Percentiles rank a stretch among this genome's conserved stretches.
These are phyloP conservation scores for Wickerhamomyces xylosicus DNA, from an alignment of 805 yeast genomes.

Conservation along the genomic window DNA sequence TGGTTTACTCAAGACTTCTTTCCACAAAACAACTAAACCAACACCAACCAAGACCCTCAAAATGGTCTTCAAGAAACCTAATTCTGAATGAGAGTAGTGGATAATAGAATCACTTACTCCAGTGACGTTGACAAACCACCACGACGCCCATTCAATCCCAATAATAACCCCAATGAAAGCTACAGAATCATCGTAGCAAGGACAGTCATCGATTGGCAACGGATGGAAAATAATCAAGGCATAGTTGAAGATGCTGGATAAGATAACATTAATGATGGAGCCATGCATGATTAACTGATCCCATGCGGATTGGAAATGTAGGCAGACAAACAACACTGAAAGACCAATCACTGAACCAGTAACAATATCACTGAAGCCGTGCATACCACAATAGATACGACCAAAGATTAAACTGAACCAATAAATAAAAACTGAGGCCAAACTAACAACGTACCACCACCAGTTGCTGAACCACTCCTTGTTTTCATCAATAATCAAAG, in stretches of 20 bases:
- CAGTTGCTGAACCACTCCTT: conserved; percentile 4
- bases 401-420: conserved; percentile 64
- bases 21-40: conserved; percentile 58
- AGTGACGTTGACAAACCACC: conserved; percentile 17
- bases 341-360: conserved; percentile 61
- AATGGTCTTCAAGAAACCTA: conserved; percentile 32
- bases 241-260: conserved; percentile 31
- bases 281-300: conserved; percentile 32
- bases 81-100: conserved; percentile 28
- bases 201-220: conserved; percentile 85
- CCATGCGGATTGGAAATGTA: conserved; percentile 28
- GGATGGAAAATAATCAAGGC: conserved; percentile 59
- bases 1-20: conserved; percentile 53
- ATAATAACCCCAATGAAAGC: conserved; percentile 83
- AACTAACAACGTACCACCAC: conserved; percentile 7
- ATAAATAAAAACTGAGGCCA: conserved; percentile 30
- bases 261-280: conserved; percentile 23
- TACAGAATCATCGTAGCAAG: conserved; percentile 91
- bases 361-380: conserved; percentile 72
- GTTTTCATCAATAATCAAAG: conserved; percentile 15
- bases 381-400: conserved; percentile 94
- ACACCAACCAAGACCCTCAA: conserved; percentile 56
- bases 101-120: conserved; percentile 23
- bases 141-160: conserved; percentile 49
- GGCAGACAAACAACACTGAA: conserved; percentile 37